Evolutionary conservation across 148 eudicot genomes (phyloP).

Genomic region (Vaccinium vitisidaea): DNA sequence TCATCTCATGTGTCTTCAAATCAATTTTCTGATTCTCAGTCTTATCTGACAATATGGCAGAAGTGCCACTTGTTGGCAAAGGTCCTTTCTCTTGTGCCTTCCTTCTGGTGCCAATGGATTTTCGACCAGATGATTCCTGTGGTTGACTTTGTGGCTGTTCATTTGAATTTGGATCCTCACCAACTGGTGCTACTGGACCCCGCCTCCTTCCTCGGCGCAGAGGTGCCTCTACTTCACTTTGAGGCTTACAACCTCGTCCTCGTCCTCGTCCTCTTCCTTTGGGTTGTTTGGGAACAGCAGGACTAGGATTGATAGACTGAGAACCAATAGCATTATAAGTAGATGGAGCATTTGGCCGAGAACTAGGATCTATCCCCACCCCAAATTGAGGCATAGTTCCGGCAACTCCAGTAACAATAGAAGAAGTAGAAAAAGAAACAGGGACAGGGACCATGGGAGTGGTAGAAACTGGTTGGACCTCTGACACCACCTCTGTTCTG

Average conservation of each 20-base stretch:
- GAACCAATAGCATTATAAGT: slow-evolving; percentile 28
- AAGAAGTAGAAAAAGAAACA: slow-evolving; percentile 30
- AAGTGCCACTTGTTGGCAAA: background rate
- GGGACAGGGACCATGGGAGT: slow-evolving; percentile 34
- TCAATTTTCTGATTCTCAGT: slow-evolving; percentile 12
- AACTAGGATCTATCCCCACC: slow-evolving; percentile 23
- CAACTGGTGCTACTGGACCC: slow-evolving; percentile 28
- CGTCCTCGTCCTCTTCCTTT: slow-evolving; percentile 39
- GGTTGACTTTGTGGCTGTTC: slow-evolving; percentile 36
- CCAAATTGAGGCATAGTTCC: slow-evolving; percentile 29
- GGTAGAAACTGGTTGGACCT: slow-evolving; percentile 12
- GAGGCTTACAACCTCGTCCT: slow-evolving; percentile 41
- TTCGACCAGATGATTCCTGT: slow-evolving; percentile 36
- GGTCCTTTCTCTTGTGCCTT: slow-evolving; percentile 10
- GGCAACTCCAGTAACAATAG: slow-evolving; percentile 21
- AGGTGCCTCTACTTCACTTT: slow-evolving; percentile 44
- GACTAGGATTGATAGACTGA: slow-evolving; percentile 26
- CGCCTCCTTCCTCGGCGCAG: slow-evolving; percentile 74
- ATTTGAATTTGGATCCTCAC: slow-evolving; percentile 33
- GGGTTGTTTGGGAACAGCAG: slow-evolving; percentile 30
- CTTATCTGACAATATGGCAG: slow-evolving; percentile 15
- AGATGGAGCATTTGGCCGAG: slow-evolving; percentile 18
- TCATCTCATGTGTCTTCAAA: background rate
- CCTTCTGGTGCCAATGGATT: slow-evolving; percentile 38
- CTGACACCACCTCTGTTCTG: slow-evolving; percentile 11